Conservation (phyloP, 1,284 basidiomycete species). For the Trichosporon coremiiforme region DNA sequence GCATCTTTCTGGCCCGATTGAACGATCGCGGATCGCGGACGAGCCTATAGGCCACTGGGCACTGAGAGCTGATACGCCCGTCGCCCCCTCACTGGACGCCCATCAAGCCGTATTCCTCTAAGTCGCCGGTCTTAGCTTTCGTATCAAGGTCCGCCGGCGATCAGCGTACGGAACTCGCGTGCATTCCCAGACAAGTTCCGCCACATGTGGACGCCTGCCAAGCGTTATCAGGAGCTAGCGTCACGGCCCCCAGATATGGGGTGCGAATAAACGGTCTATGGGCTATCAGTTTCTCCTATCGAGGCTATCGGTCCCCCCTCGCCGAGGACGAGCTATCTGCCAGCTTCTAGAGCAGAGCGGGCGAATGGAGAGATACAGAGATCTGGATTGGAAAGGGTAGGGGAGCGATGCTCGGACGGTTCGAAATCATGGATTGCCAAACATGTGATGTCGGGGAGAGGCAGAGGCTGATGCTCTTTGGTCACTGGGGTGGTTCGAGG, state of each 20-base stretch:
- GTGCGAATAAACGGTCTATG: background rate
- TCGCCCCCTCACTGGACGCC: too few relatives aligned
- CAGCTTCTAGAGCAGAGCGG: background rate
- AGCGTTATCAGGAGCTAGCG: conserved; percentile 10
- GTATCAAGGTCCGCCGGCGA: background rate
- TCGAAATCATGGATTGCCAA: background rate
- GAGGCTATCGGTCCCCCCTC: background rate
- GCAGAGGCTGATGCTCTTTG: background rate
- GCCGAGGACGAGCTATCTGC: background rate
- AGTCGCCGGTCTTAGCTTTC: background rate
- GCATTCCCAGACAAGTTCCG: background rate
- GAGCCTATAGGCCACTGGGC: background rate
- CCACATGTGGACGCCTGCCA: background rate
- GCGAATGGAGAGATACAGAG: background rate
- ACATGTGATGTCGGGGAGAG: conserved; percentile 3
- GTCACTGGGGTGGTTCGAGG: background rate
- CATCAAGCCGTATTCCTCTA: background rate
- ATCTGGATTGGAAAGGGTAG: background rate
- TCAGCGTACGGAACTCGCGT: background rate
- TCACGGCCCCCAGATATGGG: background rate
- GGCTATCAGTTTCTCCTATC: too few relatives aligned
- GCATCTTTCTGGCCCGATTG: background rate
- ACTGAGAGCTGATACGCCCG: background rate
- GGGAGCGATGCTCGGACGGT: background rate
- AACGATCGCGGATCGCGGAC: background rate